Base-by-base conservation (phyloP, 192 early-diverging fungal species). In the Haplosporangium gracile region DNA sequence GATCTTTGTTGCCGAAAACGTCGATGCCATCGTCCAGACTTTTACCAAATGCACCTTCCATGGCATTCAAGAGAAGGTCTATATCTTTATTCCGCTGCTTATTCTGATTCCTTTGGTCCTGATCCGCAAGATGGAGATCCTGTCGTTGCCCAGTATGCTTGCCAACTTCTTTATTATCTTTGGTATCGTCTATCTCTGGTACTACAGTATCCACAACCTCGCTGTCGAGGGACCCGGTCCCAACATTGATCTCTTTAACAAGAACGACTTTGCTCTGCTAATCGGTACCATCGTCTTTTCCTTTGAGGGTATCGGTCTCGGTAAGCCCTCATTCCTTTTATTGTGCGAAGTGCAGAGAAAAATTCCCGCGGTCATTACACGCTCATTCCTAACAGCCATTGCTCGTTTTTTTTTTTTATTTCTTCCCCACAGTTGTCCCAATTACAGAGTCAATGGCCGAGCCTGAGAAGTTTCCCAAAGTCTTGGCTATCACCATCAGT, bases 271-370 rank as follows among this genome's bases (percentile, higher is more conserved):
- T 88, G 92, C 96, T 20, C 89, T 98, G 60, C 96, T 98, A 80
- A 93, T 98, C 68, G 97, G 97, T 57, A 98, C 97, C 7, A 97
- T 97, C 32, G 95, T 97, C 68, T 98, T 96, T 87, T 95, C 96
- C 8, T 98, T 95, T 85, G 97, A 98, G 88, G 97, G 97, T 42
- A 96, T 99, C 79, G 97, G 97, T 60, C 79, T 90, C 51, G 76
- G 89, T 89, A 89, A 81, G 87, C 70, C 36, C 80, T 68, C 42
- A 6, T 55, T 26, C 29, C n/a, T 57, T 40, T 32, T 43, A 36
- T 32, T 72, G 13, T 34, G 9, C 7, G 8, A 22, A 83, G 43
- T 36, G 45, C 45, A 34, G 45, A n/a, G 24, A 51, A 83, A 32
- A 2, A 38, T 34, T 9, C 36, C 22, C 1, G 22, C 49, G 13